phyloP scores from a whole-genome alignment of 495 filamentous ascomycete species.

The Penicillium dipodomyicola region DNA sequence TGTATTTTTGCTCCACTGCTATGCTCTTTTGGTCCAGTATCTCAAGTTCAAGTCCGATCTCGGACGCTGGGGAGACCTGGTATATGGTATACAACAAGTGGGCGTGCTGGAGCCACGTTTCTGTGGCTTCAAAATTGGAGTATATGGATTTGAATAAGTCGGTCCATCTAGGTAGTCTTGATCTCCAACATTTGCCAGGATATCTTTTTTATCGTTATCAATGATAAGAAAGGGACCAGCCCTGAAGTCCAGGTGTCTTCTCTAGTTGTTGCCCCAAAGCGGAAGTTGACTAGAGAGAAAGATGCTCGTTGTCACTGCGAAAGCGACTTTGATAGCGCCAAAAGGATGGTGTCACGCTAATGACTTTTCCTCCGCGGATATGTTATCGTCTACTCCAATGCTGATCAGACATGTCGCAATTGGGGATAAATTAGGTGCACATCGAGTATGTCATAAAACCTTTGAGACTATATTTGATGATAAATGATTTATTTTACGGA shows the following conservation, averaged over 20 bases:
- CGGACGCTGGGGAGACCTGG: not conserved
- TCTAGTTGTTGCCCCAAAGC: not conserved
- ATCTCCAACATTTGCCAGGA: too few species aligned
- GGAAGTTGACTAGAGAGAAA: conserved; percentile 9
- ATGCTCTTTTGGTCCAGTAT: not conserved
- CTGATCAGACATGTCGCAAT: too few species aligned
- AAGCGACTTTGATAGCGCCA: not conserved
- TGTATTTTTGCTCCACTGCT: conserved; percentile 1
- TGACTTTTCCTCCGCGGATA: not conserved
- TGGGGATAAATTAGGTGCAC: too few species aligned
- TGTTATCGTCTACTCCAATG: too few species aligned
- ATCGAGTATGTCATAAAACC: too few species aligned
- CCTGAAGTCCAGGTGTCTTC: not conserved
- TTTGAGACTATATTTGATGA: too few species aligned
- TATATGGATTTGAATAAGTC: not conserved
- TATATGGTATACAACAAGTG: not conserved
- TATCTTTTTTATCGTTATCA: too few species aligned
- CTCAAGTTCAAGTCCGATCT: conserved; percentile 1
- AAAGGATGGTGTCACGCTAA: not conserved
- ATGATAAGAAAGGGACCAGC: not conserved
- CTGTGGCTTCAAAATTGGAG: not conserved
- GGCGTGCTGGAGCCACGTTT: not conserved
- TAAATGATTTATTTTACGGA: too few species aligned
- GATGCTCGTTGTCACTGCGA: not conserved
- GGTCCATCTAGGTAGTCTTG: conserved; percentile 1